These are phyloP conservation scores for Zarea fungicola DNA, from an alignment of 2,329 filamentous ascomycete genomes.

Conservation along the genomic window DNA sequence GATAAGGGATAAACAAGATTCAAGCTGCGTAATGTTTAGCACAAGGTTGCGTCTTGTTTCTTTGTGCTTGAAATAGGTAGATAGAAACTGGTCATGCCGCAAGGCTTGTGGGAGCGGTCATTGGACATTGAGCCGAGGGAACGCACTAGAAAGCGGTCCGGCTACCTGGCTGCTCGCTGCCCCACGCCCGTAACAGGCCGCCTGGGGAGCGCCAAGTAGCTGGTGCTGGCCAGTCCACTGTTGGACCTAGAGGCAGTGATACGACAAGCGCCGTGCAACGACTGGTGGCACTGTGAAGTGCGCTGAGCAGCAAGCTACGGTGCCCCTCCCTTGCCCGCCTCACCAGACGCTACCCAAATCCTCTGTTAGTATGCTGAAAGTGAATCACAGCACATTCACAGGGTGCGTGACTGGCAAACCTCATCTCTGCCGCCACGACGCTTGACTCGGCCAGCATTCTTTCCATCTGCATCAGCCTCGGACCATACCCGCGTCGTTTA, in stretches of 20 bases:
- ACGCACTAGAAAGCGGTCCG: conserved; percentile 11
- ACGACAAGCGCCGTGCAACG: too few species aligned
- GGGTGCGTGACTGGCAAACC: not conserved
- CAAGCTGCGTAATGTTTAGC: not conserved
- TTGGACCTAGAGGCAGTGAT: too few species aligned
- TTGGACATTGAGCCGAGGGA: conserved; percentile 11
- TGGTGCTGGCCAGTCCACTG: too few species aligned
- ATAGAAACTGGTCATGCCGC: not conserved
- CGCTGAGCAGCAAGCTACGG: too few species aligned
- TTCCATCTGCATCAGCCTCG: not conserved
- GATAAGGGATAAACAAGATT: not conserved
- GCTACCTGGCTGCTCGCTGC: too few species aligned
- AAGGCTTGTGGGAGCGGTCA: conserved; percentile 1
- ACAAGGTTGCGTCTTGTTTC: not conserved
- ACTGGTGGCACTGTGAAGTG: too few species aligned
- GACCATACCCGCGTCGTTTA: not conserved
- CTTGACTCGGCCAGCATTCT: not conserved
- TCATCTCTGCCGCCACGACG: not conserved
- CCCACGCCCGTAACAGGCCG: too few species aligned
- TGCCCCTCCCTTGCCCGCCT: conserved; percentile 4
- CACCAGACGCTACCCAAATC: not conserved
- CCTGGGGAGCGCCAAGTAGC: too few species aligned
- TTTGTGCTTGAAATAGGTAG: not conserved
- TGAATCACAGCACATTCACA: conserved; percentile 8
- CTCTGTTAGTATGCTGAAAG: not conserved